Percentiles rank a stretch among this genome's conserved stretches.
Conservation (phyloP, 371 early-diverging fungal species). For the Zychaea mexicana region DNA sequence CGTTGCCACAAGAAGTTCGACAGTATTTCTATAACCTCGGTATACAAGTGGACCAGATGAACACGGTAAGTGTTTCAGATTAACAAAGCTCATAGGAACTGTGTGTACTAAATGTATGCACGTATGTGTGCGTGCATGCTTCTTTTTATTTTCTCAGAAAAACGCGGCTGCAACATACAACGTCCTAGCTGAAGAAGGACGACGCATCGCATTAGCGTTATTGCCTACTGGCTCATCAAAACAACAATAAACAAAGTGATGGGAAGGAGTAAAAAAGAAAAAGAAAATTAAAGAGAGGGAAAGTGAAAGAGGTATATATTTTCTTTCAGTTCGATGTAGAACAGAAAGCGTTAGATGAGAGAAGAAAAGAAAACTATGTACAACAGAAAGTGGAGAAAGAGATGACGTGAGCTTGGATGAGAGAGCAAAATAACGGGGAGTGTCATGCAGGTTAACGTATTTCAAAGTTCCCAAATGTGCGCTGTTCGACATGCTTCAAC, state of each 20-base stretch:
- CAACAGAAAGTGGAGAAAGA: too few relatives aligned
- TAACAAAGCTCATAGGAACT: too few relatives aligned
- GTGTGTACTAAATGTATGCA: too few relatives aligned
- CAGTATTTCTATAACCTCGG: slow-evolving; percentile 54
- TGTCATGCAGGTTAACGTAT: slow-evolving; percentile 50
- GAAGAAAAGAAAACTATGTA: too few relatives aligned
- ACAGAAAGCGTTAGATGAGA: too few relatives aligned
- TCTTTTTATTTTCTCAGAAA: slow-evolving; percentile 56
- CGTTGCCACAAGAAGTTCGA: slow-evolving; percentile 53
- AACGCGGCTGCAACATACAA: slow-evolving; percentile 67
- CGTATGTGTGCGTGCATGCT: too few relatives aligned
- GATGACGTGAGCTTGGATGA: too few relatives aligned
- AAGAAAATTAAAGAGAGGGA: slow-evolving; percentile 8
- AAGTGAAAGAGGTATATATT: too few relatives aligned
- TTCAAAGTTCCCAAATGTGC: slow-evolving; percentile 61
- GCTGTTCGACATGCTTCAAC: slow-evolving; percentile 65
- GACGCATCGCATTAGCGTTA: slow-evolving; percentile 61
- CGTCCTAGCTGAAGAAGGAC: slow-evolving; percentile 65
- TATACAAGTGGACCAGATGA: slow-evolving; percentile 68
- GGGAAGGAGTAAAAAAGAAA: neutral
- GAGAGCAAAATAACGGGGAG: too few relatives aligned
- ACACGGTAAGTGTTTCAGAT: slow-evolving; percentile 45
- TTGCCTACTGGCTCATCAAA: slow-evolving; percentile 31
- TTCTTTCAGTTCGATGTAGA: too few relatives aligned
- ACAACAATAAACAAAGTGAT: neutral